Evolutionary conservation across 768 basidiomycete species (phyloP), one percentile per base, ranked within the genome.

Genomic region (Cystofilobasidium capitatum): DNA sequence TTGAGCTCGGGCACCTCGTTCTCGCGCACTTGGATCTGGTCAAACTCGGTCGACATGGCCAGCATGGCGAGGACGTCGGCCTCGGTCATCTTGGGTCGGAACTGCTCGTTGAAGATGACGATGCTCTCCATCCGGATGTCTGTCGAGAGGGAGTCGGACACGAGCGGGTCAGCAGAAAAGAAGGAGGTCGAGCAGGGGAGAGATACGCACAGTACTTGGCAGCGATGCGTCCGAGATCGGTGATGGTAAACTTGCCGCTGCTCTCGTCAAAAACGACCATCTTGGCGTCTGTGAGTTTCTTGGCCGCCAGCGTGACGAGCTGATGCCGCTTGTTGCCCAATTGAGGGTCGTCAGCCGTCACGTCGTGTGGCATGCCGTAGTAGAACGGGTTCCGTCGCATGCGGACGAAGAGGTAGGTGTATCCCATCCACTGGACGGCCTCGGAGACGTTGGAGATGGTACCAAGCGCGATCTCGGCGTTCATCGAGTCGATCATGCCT

Each of bases 211-310:
- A 99, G 77, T 96, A 99, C 77, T 88, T 93, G 5, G 94, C 91
- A 0, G 96, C 92, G 72, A 98, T 93, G 71, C 91, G 81, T n/a
- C 96, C 96, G 2, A 94, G 78, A 71, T 96, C 93, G n/a, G 88
- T 90, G 71, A 87, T 84, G 2, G 81, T 78, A 65, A 96, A 86
- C 2, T 81, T 77, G 16, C 83, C 84, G 6, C 79, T 81, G 0
- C 75, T 75, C 40, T 78, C 75, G 72, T 91, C 86, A 73, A 86
- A 88, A 54, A 83, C 80, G 62, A 97, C 86, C 96, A 99, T 99
- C 45, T 83, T 81, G 16, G 85, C 81, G 35, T 83, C 80, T 29
- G 84, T 81, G 2, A 99, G 83, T 67, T 79, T 83, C 42, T 80
- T 77, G 8, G 89, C 89, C 1, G 91, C 87, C 51, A 78, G 74